These are phyloP conservation scores for Penicillium nordicum DNA, from an alignment of 2,329 filamentous ascomycete genomes.

Conservation along the genomic window DNA sequence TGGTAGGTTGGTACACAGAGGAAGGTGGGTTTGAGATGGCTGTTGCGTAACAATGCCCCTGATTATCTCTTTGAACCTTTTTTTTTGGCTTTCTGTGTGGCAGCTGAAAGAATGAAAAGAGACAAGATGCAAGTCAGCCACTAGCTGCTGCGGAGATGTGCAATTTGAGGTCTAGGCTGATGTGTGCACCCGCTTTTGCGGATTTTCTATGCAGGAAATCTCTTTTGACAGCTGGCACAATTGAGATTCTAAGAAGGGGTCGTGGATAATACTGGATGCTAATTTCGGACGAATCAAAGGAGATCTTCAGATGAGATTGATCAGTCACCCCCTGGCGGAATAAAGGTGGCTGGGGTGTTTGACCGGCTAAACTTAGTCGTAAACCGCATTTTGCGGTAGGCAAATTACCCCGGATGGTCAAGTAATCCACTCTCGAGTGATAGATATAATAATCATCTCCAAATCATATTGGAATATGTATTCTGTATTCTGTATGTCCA, in stretches of 20 bases:
- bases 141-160: constrained; percentile 22
- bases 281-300: neutral
- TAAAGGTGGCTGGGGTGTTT: constrained; percentile 24
- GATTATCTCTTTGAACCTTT: neutral
- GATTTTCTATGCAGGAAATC: constrained; percentile 13
- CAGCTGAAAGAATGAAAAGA: constrained; percentile 16
- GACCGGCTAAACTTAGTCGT: neutral
- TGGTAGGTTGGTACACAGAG: neutral
- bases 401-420: neutral
- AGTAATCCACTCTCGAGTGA: neutral
- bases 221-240: constrained; percentile 2
- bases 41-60: neutral
- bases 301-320: neutral
- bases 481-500: too few relatives aligned
- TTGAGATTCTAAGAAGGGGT: neutral
- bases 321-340: constrained; percentile 7
- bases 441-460: neutral
- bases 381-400: neutral
- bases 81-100: constrained; percentile 16
- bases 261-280: neutral
- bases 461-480: neutral
- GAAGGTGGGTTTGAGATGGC: neutral
- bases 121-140: constrained; percentile 23
- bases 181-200: constrained; percentile 16
- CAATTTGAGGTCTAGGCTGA: constrained; percentile 18